Percentiles rank a stretch among this genome's conserved stretches.
Conservation (phyloP, 2,329 filamentous ascomycete species). For the Westerdykella aurantiaca region DNA sequence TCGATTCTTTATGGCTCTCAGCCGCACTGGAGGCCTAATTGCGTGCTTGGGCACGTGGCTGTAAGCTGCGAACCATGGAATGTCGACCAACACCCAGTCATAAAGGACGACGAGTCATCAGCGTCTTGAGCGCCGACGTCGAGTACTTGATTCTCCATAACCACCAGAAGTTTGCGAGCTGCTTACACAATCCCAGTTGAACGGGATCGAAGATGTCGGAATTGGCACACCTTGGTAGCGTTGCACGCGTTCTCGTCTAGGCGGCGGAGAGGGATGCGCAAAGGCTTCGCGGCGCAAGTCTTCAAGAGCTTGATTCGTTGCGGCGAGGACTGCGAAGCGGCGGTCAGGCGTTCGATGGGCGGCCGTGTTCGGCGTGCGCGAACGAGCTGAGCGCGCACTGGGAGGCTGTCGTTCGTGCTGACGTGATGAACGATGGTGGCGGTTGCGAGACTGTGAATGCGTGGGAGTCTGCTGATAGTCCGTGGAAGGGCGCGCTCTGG, state of each 20-base stretch:
- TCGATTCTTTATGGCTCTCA: too few species aligned
- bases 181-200: slow-evolving; percentile 35
- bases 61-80: too few species aligned
- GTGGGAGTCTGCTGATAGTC: slow-evolving; percentile 9
- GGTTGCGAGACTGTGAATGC: slow-evolving; percentile 14
- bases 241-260: slow-evolving; percentile 25
- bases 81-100: too few species aligned
- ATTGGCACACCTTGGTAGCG: slow-evolving; percentile 29
- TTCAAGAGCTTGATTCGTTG: slow-evolving; percentile 34
- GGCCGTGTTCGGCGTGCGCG: slow-evolving; percentile 29
- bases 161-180: slow-evolving; percentile 26
- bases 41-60: too few species aligned
- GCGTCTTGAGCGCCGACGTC: too few species aligned
- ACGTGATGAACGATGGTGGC: slow-evolving; percentile 22
- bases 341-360: slow-evolving; percentile 31
- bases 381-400: slow-evolving; percentile 21
- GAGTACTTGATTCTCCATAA: too few species aligned
- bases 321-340: slow-evolving; percentile 35
- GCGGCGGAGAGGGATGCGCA: slow-evolving; percentile 30
- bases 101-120: too few species aligned
- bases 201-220: slow-evolving; percentile 28
- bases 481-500: slow-evolving; percentile 18
- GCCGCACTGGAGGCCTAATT: too few species aligned
- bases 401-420: slow-evolving; percentile 13
- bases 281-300: slow-evolving; percentile 33